A percentile compares a stretch with the other conserved stretches of the same genome.
These are phyloP conservation scores for Clonostachys byssicola DNA, from an alignment of 2,329 filamentous ascomycete species.

Conservation along the genomic window DNA sequence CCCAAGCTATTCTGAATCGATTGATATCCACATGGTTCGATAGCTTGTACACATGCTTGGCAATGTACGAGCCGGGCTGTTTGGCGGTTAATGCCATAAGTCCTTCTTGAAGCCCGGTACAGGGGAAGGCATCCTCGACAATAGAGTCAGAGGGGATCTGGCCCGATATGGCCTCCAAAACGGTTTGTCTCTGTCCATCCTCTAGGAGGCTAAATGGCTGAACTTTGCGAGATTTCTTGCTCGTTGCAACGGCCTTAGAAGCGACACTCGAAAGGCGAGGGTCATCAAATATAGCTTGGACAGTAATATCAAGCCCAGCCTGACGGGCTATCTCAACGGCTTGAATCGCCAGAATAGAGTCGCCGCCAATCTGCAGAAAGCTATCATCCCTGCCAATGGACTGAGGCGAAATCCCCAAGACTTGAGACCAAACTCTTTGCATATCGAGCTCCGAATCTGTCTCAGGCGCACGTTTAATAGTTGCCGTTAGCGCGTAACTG, in stretches of 20 bases:
- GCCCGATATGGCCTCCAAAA: no score
- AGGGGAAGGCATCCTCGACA: slow-evolving; percentile 40
- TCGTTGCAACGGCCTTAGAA: not conserved
- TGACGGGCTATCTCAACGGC: not conserved
- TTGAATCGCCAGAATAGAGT: slow-evolving; percentile 8
- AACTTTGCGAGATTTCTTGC: no score
- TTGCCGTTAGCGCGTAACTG: slow-evolving; percentile 15
- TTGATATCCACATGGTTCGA: slow-evolving; percentile 7
- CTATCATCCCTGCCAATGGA: slow-evolving; percentile 3
- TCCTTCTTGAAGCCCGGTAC: slow-evolving; percentile 27
- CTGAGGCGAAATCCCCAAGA: slow-evolving; percentile 1
- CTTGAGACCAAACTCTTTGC: slow-evolving; percentile 17
- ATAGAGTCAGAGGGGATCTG: slow-evolving; percentile 2
- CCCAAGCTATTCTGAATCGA: slow-evolving; percentile 6
- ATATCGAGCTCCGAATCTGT: slow-evolving; percentile 17
- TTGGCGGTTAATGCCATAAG: slow-evolving; percentile 23
- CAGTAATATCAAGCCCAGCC: slow-evolving; percentile 3
- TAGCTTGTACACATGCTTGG: slow-evolving; percentile 13
- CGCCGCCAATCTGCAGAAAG: slow-evolving; percentile 8
- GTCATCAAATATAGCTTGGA: slow-evolving; percentile 12
- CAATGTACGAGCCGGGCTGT: slow-evolving; percentile 22
- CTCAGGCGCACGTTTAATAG: slow-evolving; percentile 6
- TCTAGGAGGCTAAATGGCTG: not conserved
- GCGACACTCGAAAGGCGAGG: slow-evolving; percentile 1
- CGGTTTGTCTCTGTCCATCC: not conserved